Conservation (phyloP, 768 basidiomycete species). For the Kwoniella botswanensis region DNA sequence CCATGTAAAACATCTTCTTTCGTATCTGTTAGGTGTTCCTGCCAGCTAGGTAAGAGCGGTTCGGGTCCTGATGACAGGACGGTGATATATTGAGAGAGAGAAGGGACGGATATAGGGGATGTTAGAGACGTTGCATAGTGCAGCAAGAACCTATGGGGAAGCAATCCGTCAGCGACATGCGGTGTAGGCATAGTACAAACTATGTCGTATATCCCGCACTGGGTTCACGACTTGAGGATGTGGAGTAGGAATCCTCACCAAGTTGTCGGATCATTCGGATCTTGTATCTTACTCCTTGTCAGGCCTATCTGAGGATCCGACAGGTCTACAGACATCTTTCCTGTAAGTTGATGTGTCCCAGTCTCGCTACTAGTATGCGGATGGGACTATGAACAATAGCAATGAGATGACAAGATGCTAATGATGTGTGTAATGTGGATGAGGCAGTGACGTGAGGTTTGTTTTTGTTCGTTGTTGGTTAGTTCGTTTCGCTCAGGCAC, state of each 20-base stretch:
- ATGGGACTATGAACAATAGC: not conserved
- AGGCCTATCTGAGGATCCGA: slow-evolving; percentile 36
- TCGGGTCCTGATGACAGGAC: slow-evolving; percentile 28
- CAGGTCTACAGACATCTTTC: slow-evolving; percentile 40
- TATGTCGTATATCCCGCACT: not conserved
- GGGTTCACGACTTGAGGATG: not conserved
- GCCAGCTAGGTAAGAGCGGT: slow-evolving; percentile 33
- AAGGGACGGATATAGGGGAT: not conserved
- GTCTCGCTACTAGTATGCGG: not conserved
- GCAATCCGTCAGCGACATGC: not conserved
- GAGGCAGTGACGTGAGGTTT: slow-evolving; percentile 10
- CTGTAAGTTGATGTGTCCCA: not conserved
- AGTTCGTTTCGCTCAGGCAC: not conserved
- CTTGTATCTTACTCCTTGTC: slow-evolving; percentile 15
- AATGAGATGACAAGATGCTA: not conserved
- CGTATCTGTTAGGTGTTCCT: slow-evolving; percentile 21
- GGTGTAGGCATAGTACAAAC: not conserved
- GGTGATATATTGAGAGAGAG: slow-evolving; percentile 10
- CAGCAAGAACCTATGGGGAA: slow-evolving; percentile 32
- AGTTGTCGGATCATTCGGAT: slow-evolving; percentile 30
- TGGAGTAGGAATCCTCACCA: slow-evolving; percentile 27
- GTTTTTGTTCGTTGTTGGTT: not conserved
- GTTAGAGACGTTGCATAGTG: slow-evolving; percentile 31
- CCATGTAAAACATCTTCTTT: slow-evolving; percentile 43
- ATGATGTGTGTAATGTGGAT: not conserved